Conservation (phyloP, 805 yeast genomes). For the Myxozyma melibiosi region DNA sequence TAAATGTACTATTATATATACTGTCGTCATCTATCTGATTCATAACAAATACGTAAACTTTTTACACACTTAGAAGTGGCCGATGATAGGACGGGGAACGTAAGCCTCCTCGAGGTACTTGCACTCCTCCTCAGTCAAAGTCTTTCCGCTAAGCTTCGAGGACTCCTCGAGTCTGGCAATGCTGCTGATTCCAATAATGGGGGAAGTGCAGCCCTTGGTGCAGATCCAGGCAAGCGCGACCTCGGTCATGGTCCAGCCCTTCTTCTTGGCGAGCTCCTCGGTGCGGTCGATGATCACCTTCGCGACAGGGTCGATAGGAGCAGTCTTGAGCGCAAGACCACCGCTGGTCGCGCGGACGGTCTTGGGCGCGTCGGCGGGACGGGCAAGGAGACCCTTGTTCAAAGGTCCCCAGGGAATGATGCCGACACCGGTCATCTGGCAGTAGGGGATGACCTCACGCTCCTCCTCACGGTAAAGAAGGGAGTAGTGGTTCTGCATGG, state of each 20-base stretch:
- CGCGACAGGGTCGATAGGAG: conserved; percentile 20
- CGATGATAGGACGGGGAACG: conserved; percentile 28
- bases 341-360: conserved; percentile 16
- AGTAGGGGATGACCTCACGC: conserved; percentile 59
- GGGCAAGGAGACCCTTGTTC: conserved; percentile 57
- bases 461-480: conserved; percentile 64
- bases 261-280: conserved; percentile 54
- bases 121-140: conserved; percentile 44
- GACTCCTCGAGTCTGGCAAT: conserved; percentile 57
- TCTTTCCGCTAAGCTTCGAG: conserved; percentile 46
- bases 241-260: conserved; percentile 54
- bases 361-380: conserved; percentile 44
- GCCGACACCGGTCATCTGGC: conserved; percentile 56
- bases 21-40: no score
- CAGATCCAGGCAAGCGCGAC: conserved; percentile 58
- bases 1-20: no score
- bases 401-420: conserved; percentile 63
- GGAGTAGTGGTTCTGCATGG: conserved; percentile 62
- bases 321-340: conserved; percentile 11
- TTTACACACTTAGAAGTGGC: conserved; percentile 3
- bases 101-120: conserved; percentile 41
- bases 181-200: conserved; percentile 58
- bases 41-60: not conserved
- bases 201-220: conserved; percentile 50
- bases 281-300: conserved; percentile 46